Conservation (phyloP, 176 grass and related monocot species). For the Aegilops longissima region DNA sequence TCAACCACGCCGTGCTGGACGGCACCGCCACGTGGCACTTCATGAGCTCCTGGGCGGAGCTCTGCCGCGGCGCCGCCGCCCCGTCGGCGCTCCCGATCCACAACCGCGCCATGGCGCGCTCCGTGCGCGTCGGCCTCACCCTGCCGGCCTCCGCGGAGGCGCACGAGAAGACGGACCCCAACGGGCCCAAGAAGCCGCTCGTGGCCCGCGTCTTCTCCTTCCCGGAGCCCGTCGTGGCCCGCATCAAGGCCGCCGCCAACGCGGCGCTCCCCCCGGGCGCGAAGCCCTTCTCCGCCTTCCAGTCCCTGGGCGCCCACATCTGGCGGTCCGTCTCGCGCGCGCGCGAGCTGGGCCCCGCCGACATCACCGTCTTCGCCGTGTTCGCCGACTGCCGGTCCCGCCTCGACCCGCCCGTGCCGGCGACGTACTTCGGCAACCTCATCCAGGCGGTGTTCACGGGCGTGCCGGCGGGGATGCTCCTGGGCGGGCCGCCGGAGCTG, state of each 20-base stretch:
- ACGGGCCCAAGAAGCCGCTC: slow-evolving; percentile 58
- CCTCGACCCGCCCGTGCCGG: slow-evolving; percentile 66
- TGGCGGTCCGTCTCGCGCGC: slow-evolving; percentile 85
- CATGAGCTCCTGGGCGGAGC: slow-evolving; percentile 92
- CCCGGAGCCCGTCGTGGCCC: slow-evolving; percentile 41
- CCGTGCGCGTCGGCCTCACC: slow-evolving; percentile 56
- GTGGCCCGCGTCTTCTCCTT: slow-evolving; percentile 86
- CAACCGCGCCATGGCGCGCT: slow-evolving; percentile 59
- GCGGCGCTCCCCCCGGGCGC: slow-evolving; percentile 47
- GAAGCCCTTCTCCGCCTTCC: slow-evolving; percentile 91
- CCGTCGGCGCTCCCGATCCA: slow-evolving; percentile 49
- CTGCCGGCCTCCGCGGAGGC: slow-evolving; percentile 58
- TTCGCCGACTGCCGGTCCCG: slow-evolving; percentile 85
- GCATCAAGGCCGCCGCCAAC: slow-evolving; percentile 77
- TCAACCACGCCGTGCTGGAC: slow-evolving; percentile 97
- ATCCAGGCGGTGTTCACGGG: slow-evolving; percentile 98
- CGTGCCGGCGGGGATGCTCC: slow-evolving; percentile 72
- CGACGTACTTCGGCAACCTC: slow-evolving; percentile 92
- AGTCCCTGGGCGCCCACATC: slow-evolving; percentile 79
- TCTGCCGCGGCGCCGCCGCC: slow-evolving; percentile 40
- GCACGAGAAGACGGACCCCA: slow-evolving; percentile 83
- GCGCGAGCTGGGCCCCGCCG: slow-evolving; percentile 58
- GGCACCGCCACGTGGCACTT: slow-evolving; percentile 96
- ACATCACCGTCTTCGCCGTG: slow-evolving; percentile 89
- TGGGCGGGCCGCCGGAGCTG: slow-evolving; percentile 48